Base-by-base conservation (phyloP, 306 rosid species). In the Prinsepia uniflora region DNA sequence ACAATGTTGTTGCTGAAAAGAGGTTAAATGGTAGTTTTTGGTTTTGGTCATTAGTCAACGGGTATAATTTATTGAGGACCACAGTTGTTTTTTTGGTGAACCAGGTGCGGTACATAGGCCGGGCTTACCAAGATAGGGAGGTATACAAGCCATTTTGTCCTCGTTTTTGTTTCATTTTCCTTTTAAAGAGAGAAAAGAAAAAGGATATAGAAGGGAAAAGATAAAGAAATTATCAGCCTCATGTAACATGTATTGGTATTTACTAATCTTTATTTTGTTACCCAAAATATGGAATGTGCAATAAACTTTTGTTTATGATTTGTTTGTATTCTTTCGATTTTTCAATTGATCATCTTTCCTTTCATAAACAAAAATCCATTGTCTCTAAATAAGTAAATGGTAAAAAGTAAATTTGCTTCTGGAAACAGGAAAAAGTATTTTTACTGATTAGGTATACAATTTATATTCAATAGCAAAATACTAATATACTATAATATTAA, bases 121-220 rank as follows among this genome's bases (percentile, higher is more conserved):
- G 52, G 41, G 40, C 11, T 45, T 14, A 65, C 54, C 69, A 65
- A 65, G 18, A 20, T 13, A 20, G 54, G 54, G 41, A 65, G 67
- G 48, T 41, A 39, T 40, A n/a, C 64, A 59, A 6, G n/a, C 67
- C 24, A 8, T 62, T 62, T 62, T 40, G 30, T 63, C n/a, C 8
- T 56, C 20, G 20, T 53, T 46, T 46, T 46, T 46, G 50, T 46
- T 46, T 46, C 2, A 15, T 12, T 46, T 12, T 46, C 11, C 19
- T 7, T 49, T 49, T 15, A 1, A 49, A 6, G 10, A 24, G 30
- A 24, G 2, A 58, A 15, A 18, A 5, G 41, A 5, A 5, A 20
- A 45, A 24, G 30, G 11, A 48, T 48, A 15, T 13, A 47, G 36
- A 1, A 14, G 63, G 18, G 30, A 34, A 10, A 60, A 18, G 0